Percentiles rank a stretch among this genome's conserved stretches.
phyloP scores from a whole-genome alignment of 2,329 filamentous ascomycete species.

The Leptographium wingfieldii region DNA sequence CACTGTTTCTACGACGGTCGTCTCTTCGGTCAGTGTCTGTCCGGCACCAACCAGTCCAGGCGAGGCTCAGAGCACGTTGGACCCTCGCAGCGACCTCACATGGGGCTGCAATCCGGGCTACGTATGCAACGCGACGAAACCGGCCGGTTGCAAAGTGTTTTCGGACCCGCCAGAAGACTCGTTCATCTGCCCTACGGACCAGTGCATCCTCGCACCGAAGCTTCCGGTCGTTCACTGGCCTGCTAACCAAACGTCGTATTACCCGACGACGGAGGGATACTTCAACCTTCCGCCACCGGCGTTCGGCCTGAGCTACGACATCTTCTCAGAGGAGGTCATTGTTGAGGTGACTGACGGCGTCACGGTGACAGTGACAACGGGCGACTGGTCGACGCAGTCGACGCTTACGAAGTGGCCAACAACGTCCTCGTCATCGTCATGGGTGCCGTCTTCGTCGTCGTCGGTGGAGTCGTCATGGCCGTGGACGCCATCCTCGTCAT shows the following conservation, averaged over 20 bases:
- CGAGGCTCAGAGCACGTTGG: constrained; percentile 15
- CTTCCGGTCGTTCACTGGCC: constrained; percentile 28
- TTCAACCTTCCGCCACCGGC: constrained; percentile 50
- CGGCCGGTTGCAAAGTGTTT: constrained; percentile 38
- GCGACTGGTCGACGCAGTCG: constrained; percentile 42
- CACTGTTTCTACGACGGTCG: constrained; percentile 19
- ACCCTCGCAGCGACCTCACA: constrained; percentile 28
- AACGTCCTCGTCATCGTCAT: constrained; percentile 2
- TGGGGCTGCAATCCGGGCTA: constrained; percentile 42
- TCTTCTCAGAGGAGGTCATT: constrained; percentile 38
- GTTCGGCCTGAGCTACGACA: constrained; percentile 51
- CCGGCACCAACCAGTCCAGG: constrained; percentile 25
- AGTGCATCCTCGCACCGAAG: constrained; percentile 31
- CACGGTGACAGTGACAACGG: constrained; percentile 33
- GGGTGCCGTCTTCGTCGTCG: constrained; percentile 1
- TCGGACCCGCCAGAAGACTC: constrained; percentile 29
- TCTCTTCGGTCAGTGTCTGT: constrained; percentile 27
- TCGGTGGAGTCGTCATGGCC: background rate
- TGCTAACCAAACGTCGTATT: constrained; percentile 33
- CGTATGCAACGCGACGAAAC: constrained; percentile 40
- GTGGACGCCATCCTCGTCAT: constrained; percentile 1
- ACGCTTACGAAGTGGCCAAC: constrained; percentile 27
- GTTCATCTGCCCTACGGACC: constrained; percentile 31
- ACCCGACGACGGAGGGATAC: constrained; percentile 40
- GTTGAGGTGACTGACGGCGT: constrained; percentile 21